Evolutionary conservation across 345 rosid genomes (phyloP), one percentile per base, ranked within the genome.

Genomic region (Arabis alpina): DNA sequence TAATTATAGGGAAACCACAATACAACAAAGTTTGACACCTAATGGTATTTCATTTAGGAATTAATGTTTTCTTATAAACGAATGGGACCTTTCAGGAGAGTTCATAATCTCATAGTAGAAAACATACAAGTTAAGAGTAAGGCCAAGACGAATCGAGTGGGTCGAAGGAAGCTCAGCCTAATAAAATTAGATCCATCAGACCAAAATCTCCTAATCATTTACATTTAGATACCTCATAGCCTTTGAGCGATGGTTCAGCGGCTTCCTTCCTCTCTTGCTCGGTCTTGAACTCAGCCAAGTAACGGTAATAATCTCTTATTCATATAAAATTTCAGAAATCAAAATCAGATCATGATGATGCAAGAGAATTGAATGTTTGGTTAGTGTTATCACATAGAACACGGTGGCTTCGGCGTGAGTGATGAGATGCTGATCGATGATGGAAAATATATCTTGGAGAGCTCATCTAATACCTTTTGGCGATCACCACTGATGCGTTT

Each of bases 81-180:
- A 57, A 16, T 16, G 54, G 10, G 6, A 84, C 98, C 97, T 91
- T 80, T 93, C 98, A n/a, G 96, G 99, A 68, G 99, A 94, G 77
- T 91, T 94, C 97, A 94, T 88, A 68, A 94, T 94, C 87, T 94
- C 99, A 61, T 94, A 91, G 80, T 94, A 91, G 80, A 94, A 94
- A 24, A 94, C 99, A 66, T 96, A 94, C 82, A 91, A 94, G 88
- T 94, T 94, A 57, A 94, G 99, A 9, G 99, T 96, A 69, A 94
- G 96, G 50, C 99, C 99, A 39, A 94, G 97, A 39, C 99, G 96
- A 71, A 94, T 91, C 11, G 99, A 97, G 69, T 94, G 99, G 19
- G 99, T 91, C 23, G 99, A 89, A 61, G 99, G 92, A 65, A 94
- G 96, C 61, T 91, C 97, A 37, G 87, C 95, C 97, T 93, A 65